phyloP scores from a whole-genome alignment of 495 filamentous ascomycete species.

The Delitschia confertaspora region DNA sequence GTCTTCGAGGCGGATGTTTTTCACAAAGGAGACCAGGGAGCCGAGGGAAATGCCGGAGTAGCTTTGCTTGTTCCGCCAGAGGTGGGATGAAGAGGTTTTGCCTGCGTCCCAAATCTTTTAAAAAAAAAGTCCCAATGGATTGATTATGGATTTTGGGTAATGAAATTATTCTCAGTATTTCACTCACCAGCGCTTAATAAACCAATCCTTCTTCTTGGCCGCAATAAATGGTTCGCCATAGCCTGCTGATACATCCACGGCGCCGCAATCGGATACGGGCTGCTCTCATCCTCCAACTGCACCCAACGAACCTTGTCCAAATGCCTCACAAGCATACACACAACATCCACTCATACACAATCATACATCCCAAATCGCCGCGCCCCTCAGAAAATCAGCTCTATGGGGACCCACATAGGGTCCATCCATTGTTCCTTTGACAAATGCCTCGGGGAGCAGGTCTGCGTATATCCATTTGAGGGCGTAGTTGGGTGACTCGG shows the following conservation, averaged over 20 bases:
- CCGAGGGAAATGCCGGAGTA: slow-evolving; percentile 30
- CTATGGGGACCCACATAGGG: slow-evolving; percentile 31
- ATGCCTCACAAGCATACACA: slow-evolving; percentile 34
- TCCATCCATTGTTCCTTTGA: slow-evolving; percentile 34
- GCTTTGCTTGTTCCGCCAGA: slow-evolving; percentile 35
- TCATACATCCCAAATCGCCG: slow-evolving; percentile 35
- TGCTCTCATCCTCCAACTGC: slow-evolving; percentile 33
- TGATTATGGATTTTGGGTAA: too few species aligned
- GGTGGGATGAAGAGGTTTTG: slow-evolving; percentile 32
- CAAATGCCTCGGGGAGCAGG: slow-evolving; percentile 34
- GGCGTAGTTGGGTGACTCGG: slow-evolving; percentile 19
- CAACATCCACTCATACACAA: slow-evolving; percentile 38
- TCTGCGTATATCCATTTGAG: slow-evolving; percentile 29
- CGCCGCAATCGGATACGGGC: slow-evolving; percentile 33
- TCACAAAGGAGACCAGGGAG: slow-evolving; percentile 34
- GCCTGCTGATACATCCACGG: slow-evolving; percentile 30
- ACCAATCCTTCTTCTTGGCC: slow-evolving; percentile 31
- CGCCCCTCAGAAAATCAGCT: slow-evolving; percentile 35
- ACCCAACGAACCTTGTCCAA: slow-evolving; percentile 40
- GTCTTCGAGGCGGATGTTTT: not conserved
- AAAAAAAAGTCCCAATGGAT: too few species aligned
- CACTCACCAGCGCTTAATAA: slow-evolving; percentile 36
- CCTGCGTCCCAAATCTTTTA: too few species aligned
- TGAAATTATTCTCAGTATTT: too few species aligned
- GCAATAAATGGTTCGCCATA: slow-evolving; percentile 40